These are phyloP conservation scores for Taxawa tesnikishii DNA, from an alignment of 2,329 filamentous ascomycete species.

Conservation along the genomic window DNA sequence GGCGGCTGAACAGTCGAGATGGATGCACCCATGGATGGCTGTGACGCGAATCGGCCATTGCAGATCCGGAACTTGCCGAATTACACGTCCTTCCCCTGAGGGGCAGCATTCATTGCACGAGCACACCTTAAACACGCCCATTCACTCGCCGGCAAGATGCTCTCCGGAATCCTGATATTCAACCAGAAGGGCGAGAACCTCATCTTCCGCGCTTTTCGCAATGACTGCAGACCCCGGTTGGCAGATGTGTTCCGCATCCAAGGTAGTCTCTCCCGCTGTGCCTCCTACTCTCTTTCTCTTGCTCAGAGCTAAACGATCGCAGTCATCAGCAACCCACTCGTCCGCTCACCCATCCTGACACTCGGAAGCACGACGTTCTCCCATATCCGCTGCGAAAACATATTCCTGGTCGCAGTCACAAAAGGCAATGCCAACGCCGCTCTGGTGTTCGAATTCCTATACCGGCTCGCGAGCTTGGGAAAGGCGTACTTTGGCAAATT, in stretches of 20 bases:
- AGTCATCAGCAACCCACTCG: conserved; percentile 95
- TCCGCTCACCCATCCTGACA: conserved; percentile 88
- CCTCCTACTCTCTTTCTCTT: too few relatives aligned
- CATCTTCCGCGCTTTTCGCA: conserved; percentile 97
- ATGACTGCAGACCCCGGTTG: conserved; percentile 92
- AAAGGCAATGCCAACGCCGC: conserved; percentile 99
- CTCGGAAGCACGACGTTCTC: conserved; percentile 97
- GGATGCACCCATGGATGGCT: too few relatives aligned
- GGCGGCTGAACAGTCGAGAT: too few relatives aligned
- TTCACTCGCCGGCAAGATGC: conserved; percentile 69
- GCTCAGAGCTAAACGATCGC: not conserved
- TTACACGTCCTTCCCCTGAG: too few relatives aligned
- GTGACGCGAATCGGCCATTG: too few relatives aligned
- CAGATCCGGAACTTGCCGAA: not conserved
- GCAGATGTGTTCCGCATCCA: conserved; percentile 99
- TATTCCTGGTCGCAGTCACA: conserved; percentile 92
- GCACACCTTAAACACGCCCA: too few relatives aligned
- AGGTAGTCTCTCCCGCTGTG: too few relatives aligned
- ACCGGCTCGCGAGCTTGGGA: conserved; percentile 78
- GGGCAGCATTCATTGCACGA: conserved; percentile 1
- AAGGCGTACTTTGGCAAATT: conserved; percentile 98
- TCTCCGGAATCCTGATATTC: conserved; percentile 95
- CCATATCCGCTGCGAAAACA: conserved; percentile 99
- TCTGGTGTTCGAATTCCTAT: conserved; percentile 94
- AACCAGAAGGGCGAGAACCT: conserved; percentile 99